A percentile compares a stretch with the other conserved stretches of the same genome.
Evolutionary conservation across 768 basidiomycete genomes (phyloP).

Genomic region (Rubroboletus pulcherrimus): DNA sequence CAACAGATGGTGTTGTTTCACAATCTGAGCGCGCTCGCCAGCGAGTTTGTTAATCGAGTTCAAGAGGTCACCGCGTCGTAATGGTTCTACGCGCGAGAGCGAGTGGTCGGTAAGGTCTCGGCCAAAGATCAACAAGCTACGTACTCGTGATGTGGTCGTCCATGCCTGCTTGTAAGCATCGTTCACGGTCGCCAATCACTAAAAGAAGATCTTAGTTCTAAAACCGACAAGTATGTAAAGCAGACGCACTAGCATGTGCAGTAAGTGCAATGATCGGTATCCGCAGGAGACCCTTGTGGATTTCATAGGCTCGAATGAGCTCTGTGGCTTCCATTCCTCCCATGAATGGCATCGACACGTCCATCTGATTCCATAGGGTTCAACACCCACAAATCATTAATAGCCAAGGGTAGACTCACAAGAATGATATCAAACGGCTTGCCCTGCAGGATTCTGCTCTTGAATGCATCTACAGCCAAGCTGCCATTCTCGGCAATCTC

Average conservation of each 20-base stretch:
- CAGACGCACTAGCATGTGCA: slow-evolving; percentile 86
- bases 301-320: slow-evolving; percentile 82
- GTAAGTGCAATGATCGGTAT: slow-evolving; percentile 96
- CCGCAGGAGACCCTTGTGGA: slow-evolving; percentile 59
- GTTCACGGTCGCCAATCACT: slow-evolving; percentile 89
- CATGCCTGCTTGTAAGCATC: slow-evolving; percentile 76
- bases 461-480: slow-evolving; percentile 89
- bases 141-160: slow-evolving; percentile 81
- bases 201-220: slow-evolving; percentile 8
- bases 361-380: slow-evolving; percentile 63
- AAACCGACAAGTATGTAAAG: not conserved
- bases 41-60: slow-evolving; percentile 82
- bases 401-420: slow-evolving; percentile 43
- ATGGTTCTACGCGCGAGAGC: slow-evolving; percentile 51
- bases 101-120: not conserved
- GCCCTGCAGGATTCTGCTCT: slow-evolving; percentile 62
- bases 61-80: slow-evolving; percentile 73
- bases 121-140: slow-evolving; percentile 23
- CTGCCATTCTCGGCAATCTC: slow-evolving; percentile 98
- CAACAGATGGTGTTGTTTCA: slow-evolving; percentile 30
- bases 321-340: slow-evolving; percentile 98
- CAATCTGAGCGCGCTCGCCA: slow-evolving; percentile 48
- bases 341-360: slow-evolving; percentile 98
- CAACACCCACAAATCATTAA: not conserved
- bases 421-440: slow-evolving; percentile 90